Percentiles rank a stretch among this genome's conserved stretches.
Conservation (phyloP, 1,139 yeast species). For the Lodderomyces elongisporus region DNA sequence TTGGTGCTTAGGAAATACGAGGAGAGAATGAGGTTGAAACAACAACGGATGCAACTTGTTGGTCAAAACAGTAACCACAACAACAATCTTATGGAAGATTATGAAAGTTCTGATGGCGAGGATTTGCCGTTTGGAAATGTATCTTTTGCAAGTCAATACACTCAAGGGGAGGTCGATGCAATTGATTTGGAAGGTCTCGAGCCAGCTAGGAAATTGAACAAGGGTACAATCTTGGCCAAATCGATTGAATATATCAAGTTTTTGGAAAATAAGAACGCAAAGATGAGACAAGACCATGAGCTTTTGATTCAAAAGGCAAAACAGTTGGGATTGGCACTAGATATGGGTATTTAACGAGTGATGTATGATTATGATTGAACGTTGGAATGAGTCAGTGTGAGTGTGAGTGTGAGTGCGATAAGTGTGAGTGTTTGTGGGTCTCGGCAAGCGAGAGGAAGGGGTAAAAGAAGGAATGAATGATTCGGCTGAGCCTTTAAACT, state of each 20-base stretch:
- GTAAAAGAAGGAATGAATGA: no score
- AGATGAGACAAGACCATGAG: constrained; percentile 31
- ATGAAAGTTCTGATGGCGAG: background rate
- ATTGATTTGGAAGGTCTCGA: constrained; percentile 40
- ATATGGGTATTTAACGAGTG: no score
- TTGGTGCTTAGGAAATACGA: constrained; percentile 21
- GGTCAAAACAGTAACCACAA: no score
- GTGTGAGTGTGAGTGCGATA: no score
- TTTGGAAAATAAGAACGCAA: constrained; percentile 34
- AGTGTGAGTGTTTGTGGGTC: no score
- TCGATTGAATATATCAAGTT: constrained; percentile 43
- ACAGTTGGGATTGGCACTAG: constrained; percentile 15
- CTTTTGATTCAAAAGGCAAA: constrained; percentile 21
- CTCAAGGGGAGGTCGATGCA: no score
- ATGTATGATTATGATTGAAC: no score
- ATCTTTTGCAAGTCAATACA: constrained; percentile 10
- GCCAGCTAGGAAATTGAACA: constrained; percentile 42
- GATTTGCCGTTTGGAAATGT: constrained; percentile 3
- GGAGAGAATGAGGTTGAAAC: constrained; percentile 9
- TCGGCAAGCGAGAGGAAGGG: no score
- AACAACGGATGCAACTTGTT: no score
- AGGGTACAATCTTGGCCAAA: constrained; percentile 42
- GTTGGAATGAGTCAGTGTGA: no score
- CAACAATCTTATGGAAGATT: constrained; percentile 2
- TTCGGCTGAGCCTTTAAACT: no score